These are phyloP conservation scores for Phialemoniopsis sp. DNA, from an alignment of 2,329 filamentous ascomycete genomes.

Conservation along the genomic window DNA sequence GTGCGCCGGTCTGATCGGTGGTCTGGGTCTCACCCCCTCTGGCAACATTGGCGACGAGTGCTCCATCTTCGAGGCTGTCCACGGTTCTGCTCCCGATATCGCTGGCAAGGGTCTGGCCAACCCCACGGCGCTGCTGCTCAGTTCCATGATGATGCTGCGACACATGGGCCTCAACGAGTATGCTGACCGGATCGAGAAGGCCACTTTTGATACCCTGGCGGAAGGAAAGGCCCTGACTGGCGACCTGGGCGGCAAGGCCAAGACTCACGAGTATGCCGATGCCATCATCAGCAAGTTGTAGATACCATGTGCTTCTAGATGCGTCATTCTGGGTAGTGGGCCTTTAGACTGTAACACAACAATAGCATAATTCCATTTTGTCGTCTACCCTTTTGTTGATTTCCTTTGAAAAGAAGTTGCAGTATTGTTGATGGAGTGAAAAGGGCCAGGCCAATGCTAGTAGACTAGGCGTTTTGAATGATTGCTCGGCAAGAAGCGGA, in stretches of 20 bases:
- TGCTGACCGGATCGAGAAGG: constrained; percentile 84
- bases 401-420: no score
- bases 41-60: constrained; percentile 99
- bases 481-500: no score
- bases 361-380: no score
- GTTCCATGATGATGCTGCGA: constrained; percentile 98
- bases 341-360: constrained; percentile 13
- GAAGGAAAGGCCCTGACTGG: constrained; percentile 97
- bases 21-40: constrained; percentile 92
- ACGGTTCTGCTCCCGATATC: constrained; percentile 95
- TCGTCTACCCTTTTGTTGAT: no score
- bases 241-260: constrained; percentile 92
- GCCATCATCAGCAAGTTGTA: constrained; percentile 78
- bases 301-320: constrained; percentile 18
- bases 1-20: constrained; percentile 97
- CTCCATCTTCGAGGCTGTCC: constrained; percentile 99
- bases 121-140: constrained; percentile 91
- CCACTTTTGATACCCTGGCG: constrained; percentile 89
- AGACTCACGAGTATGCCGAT: constrained; percentile 89
- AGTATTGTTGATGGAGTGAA: no score
- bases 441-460: no score
- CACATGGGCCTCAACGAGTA: constrained; percentile 91
- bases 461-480: no score
- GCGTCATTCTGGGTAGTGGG: constrained; percentile 1
- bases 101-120: constrained; percentile 95